phyloP scores from a whole-genome alignment of 2,329 filamentous ascomycete genomes.

The Claviceps sp. region DNA sequence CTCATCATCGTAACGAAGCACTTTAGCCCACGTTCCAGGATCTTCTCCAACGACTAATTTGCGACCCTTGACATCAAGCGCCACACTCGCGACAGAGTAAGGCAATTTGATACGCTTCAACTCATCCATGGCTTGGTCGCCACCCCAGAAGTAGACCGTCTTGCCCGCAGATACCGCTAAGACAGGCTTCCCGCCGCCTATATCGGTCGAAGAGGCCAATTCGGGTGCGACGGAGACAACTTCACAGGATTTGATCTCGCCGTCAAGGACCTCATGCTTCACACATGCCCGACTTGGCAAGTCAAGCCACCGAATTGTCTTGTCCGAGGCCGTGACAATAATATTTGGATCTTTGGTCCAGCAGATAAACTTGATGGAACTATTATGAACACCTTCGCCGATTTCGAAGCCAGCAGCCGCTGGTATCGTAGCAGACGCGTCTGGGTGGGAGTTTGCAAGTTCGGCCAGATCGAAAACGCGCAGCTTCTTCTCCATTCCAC shows the following conservation, averaged over 20 bases:
- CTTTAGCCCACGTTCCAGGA: conserved; percentile 90
- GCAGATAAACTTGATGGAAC: conserved; percentile 89
- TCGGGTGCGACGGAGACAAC: conserved; percentile 55
- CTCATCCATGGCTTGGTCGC: conserved; percentile 50
- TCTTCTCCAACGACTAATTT: conserved; percentile 85
- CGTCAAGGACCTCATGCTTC: conserved; percentile 65
- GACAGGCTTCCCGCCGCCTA: conserved; percentile 55
- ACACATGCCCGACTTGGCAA: conserved; percentile 63
- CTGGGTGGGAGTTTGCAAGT: conserved; percentile 28
- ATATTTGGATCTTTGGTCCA: conserved; percentile 85
- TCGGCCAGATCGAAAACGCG: conserved; percentile 80
- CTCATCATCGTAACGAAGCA: conserved; percentile 78
- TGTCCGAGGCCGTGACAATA: conserved; percentile 83
- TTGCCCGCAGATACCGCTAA: conserved; percentile 91
- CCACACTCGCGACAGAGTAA: conserved; percentile 84
- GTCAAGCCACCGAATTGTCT: conserved; percentile 90
- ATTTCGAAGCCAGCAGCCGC: conserved; percentile 69
- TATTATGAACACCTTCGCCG: conserved; percentile 67
- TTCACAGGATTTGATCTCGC: conserved; percentile 83
- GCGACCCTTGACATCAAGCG: conserved; percentile 66
- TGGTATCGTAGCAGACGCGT: conserved; percentile 33
- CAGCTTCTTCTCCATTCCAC: conserved; percentile 91
- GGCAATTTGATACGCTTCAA: conserved; percentile 70
- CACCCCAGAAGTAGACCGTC: conserved; percentile 83
- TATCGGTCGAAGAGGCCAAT: conserved; percentile 45